phyloP scores from a whole-genome alignment of 31 red algal genomes.

The Pterothamnion heteromorphum region DNA sequence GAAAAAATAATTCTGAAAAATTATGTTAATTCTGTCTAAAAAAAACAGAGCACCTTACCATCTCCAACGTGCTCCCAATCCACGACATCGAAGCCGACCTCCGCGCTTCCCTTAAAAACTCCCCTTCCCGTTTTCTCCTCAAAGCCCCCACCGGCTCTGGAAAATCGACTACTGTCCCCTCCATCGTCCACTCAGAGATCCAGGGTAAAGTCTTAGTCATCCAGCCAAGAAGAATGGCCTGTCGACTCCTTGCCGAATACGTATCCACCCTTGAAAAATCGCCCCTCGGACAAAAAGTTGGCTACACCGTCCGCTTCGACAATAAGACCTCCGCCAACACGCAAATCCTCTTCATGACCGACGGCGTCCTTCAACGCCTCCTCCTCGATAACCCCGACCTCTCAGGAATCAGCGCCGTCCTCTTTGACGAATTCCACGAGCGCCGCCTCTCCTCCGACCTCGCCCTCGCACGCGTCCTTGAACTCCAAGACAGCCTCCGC shows the following conservation, averaged over 20 bases:
- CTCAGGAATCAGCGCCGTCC: slow-evolving; percentile 43
- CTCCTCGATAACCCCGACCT: slow-evolving; percentile 55
- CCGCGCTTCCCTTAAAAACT: no score
- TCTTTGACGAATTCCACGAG: slow-evolving; percentile 89
- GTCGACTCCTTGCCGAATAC: slow-evolving; percentile 57
- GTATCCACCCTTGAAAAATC: slow-evolving; percentile 57
- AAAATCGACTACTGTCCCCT: slow-evolving; percentile 84
- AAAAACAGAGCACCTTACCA: no score
- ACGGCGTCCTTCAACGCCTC: slow-evolving; percentile 66
- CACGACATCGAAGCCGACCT: no score
- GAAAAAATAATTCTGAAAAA: no score
- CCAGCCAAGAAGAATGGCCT: slow-evolving; percentile 69
- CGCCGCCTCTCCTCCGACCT: slow-evolving; percentile 68
- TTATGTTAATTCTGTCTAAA: no score
- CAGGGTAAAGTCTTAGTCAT: slow-evolving; percentile 57
- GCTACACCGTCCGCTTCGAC: slow-evolving; percentile 68
- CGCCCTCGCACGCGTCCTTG: slow-evolving; percentile 49
- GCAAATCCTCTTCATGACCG: slow-evolving; percentile 75
- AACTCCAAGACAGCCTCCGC: slow-evolving; percentile 9
- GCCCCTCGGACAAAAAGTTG: slow-evolving; percentile 48
- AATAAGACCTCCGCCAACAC: slow-evolving; percentile 12
- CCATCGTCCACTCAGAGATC: slow-evolving; percentile 67
- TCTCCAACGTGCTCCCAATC: no score
- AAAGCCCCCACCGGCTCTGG: slow-evolving; percentile 71
- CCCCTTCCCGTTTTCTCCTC: slow-evolving; percentile 57